These are phyloP conservation scores for Sanghuangporus weigelae DNA, from an alignment of 1,284 basidiomycete species.

Conservation along the genomic window DNA sequence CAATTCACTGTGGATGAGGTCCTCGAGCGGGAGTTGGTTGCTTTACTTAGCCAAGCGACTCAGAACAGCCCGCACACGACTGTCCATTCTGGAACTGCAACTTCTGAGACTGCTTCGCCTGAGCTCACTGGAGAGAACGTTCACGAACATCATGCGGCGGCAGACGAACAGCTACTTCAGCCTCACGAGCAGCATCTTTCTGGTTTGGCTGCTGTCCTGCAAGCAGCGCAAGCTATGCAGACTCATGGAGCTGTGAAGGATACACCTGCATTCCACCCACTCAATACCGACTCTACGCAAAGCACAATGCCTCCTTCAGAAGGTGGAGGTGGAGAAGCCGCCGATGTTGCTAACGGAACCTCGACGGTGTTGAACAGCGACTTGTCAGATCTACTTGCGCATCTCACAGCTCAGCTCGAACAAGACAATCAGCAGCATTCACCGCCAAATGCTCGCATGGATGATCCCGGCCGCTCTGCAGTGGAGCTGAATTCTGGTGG, in stretches of 20 bases:
- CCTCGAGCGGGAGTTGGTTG: constrained; percentile 69
- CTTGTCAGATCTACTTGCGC: constrained; percentile 12
- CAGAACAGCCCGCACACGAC: constrained; percentile 40
- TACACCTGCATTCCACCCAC: constrained; percentile 70
- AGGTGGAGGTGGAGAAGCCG: background rate
- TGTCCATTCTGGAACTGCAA: background rate
- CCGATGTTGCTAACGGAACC: background rate
- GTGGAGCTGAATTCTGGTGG: background rate
- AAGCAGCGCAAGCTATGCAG: constrained; percentile 62
- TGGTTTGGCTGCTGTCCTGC: constrained; percentile 65
- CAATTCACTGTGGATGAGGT: constrained; percentile 54
- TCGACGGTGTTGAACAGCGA: background rate
- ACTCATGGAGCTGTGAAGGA: constrained; percentile 48
- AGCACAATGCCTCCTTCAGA: background rate
- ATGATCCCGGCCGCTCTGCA: background rate
- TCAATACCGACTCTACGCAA: constrained; percentile 46
- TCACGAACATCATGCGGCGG: background rate
- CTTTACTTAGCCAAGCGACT: constrained; percentile 55
- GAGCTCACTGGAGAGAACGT: background rate
- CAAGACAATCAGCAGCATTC: background rate
- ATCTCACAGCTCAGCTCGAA: constrained; percentile 16
- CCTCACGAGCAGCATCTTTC: constrained; percentile 17
- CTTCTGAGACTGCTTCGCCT: background rate
- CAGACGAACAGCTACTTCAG: background rate
- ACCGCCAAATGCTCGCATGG: background rate